phyloP scores from a whole-genome alignment of 129 eudicot genomes.

The Scalesia atractyloides region DNA sequence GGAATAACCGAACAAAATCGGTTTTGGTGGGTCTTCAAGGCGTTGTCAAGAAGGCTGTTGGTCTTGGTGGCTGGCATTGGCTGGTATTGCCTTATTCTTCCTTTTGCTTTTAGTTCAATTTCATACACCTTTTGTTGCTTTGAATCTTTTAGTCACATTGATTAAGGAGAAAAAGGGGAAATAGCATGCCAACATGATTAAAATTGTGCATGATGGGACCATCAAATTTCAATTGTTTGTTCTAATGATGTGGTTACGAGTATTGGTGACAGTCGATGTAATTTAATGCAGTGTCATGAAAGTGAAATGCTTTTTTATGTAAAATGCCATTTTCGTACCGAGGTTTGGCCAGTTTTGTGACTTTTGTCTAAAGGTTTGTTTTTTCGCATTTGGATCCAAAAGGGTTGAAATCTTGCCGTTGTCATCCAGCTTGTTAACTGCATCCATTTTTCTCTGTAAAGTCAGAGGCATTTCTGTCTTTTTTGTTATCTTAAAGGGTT shows the following conservation, averaged over 20 bases:
- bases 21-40: conserved; percentile 99
- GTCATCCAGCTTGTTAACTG: no score
- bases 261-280: conserved; percentile 40
- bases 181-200: conserved; percentile 44
- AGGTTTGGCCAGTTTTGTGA: no score
- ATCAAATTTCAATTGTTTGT: conserved; percentile 31
- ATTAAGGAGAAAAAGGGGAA: conserved; percentile 29
- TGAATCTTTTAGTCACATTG: conserved; percentile 35
- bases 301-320: conserved; percentile 25
- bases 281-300: conserved; percentile 32
- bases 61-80: conserved; percentile 99
- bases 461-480: no score
- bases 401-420: no score
- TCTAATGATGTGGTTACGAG: conserved; percentile 27
- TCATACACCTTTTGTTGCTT: conserved; percentile 22
- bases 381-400: no score
- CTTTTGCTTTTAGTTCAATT: conserved; percentile 25
- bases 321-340: no score
- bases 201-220: conserved; percentile 44
- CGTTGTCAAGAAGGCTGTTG: conserved; percentile 98
- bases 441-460: no score
- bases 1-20: conserved; percentile 93
- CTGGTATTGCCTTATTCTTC: conserved; percentile 60
- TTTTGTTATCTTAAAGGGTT: no score
- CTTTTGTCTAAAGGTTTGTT: no score